Percentiles rank a stretch among this genome's conserved stretches.
Conservation (phyloP, 306 rosid species). For the Sechiopsis laciniata region DNA sequence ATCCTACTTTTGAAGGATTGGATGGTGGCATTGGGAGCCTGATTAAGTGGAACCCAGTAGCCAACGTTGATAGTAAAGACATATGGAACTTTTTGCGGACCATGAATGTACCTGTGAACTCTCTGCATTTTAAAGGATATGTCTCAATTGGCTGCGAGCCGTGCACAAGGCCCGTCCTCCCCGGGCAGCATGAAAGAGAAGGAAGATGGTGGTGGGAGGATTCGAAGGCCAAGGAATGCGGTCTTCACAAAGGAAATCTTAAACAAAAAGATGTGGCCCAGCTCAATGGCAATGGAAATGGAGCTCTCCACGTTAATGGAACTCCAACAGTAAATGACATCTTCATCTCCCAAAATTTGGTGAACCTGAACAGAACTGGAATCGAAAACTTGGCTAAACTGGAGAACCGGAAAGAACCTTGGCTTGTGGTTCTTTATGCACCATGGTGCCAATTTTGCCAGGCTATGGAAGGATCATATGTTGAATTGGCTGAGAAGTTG, state of each 20-base stretch:
- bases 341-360: conserved; percentile 48
- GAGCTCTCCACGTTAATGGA: neutral
- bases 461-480: conserved; percentile 45
- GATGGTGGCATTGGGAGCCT: conserved; percentile 82
- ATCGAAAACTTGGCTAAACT: conserved; percentile 63
- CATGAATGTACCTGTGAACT: conserved; percentile 81
- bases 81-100: conserved; percentile 73
- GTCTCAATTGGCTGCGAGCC: conserved; percentile 89
- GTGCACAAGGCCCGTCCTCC: conserved; percentile 92
- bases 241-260: conserved; percentile 93
- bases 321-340: conserved; percentile 42
- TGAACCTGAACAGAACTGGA: conserved; percentile 59
- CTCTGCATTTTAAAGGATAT: conserved; percentile 78
- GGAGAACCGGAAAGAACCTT: conserved; percentile 57
- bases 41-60: conserved; percentile 67
- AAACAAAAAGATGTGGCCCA: conserved; percentile 26
- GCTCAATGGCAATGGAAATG: conserved; percentile 48
- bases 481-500: conserved; percentile 51
- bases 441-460: conserved; percentile 96
- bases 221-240: conserved; percentile 92
- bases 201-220: conserved; percentile 99
- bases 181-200: conserved; percentile 96
- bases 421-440: conserved; percentile 83
- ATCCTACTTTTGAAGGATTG: conserved; percentile 80
- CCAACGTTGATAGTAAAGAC: conserved; percentile 34